Evolutionary conservation across 2,329 filamentous ascomycete genomes (phyloP).

Genomic region (Penicillium sp.): DNA sequence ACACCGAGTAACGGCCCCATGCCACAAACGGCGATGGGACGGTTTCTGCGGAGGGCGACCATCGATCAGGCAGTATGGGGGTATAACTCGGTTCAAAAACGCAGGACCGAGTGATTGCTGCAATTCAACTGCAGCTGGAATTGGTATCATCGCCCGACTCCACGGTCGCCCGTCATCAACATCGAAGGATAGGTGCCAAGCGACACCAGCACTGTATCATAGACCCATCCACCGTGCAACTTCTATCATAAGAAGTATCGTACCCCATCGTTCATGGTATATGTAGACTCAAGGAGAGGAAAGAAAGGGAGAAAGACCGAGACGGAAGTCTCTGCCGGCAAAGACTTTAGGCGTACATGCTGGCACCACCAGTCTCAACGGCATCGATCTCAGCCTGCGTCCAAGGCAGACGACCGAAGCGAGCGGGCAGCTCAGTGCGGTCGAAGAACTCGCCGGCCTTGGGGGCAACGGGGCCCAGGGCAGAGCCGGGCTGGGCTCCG

Average conservation of each 20-base stretch:
- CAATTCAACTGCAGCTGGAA: slow-evolving; percentile 1
- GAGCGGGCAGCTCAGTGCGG: slow-evolving; percentile 80
- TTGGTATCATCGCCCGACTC: neutral
- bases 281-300: slow-evolving; percentile 15
- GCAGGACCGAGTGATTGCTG: neutral
- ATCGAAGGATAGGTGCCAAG: neutral
- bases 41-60: slow-evolving; percentile 13
- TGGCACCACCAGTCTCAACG: slow-evolving; percentile 90
- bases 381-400: slow-evolving; percentile 89
- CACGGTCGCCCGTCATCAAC: slow-evolving; percentile 17
- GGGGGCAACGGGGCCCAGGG: slow-evolving; percentile 75
- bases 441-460: slow-evolving; percentile 83
- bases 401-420: slow-evolving; percentile 79
- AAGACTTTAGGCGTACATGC: slow-evolving; percentile 57
- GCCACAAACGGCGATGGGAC: slow-evolving; percentile 16
- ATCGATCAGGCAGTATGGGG: slow-evolving; percentile 8
- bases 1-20: slow-evolving; percentile 13
- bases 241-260: slow-evolving; percentile 28
- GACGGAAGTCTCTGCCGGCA: slow-evolving; percentile 22
- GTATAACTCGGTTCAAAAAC: neutral
- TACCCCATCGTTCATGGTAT: slow-evolving; percentile 30
- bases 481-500: slow-evolving; percentile 69
- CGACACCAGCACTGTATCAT: slow-evolving; percentile 23
- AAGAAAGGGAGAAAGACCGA: neutral
- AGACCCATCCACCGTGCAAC: slow-evolving; percentile 21